Percentiles rank a stretch among this genome's conserved stretches.
These are phyloP conservation scores for Sphagnurus paluster DNA, from an alignment of 1,284 basidiomycete species.

Conservation along the genomic window DNA sequence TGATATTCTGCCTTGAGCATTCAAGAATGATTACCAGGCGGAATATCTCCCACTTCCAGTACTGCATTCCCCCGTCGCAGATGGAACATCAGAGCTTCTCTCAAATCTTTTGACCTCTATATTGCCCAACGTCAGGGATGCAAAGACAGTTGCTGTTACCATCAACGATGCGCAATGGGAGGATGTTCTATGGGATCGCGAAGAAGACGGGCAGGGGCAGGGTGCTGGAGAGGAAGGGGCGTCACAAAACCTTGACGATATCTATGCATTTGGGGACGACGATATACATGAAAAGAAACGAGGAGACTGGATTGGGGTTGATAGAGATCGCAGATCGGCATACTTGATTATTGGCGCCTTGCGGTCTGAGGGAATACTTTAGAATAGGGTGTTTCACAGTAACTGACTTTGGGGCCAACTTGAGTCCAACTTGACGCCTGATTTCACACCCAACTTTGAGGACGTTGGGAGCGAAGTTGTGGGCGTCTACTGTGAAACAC, in stretches of 20 bases:
- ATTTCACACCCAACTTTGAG: too few relatives aligned
- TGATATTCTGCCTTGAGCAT: neutral
- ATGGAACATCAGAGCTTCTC: constrained; percentile 68
- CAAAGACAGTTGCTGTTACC: constrained; percentile 70
- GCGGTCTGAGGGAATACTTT: constrained; percentile 65
- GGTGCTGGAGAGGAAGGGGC: constrained; percentile 21
- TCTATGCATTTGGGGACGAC: constrained; percentile 56
- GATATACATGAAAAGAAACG: constrained; percentile 44
- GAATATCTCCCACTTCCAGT: constrained; percentile 75
- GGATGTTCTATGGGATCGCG: constrained; percentile 73
- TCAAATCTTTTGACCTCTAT: constrained; percentile 72
- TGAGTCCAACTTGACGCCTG: too few relatives aligned
- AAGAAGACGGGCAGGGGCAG: constrained; percentile 48
- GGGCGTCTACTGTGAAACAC: too few relatives aligned
- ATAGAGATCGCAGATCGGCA: constrained; percentile 74
- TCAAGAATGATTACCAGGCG: constrained; percentile 42
- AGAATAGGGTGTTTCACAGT: too few relatives aligned
- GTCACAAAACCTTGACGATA: constrained; percentile 37
- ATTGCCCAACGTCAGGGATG: constrained; percentile 67
- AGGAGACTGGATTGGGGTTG: constrained; percentile 73
- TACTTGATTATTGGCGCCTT: constrained; percentile 75
- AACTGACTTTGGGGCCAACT: neutral
- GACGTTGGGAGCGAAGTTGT: too few relatives aligned
- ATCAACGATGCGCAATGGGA: constrained; percentile 76
- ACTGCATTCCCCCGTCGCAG: constrained; percentile 55